Base-by-base conservation (phyloP, 139 green algal species). In the Closterium sp. region DNA sequence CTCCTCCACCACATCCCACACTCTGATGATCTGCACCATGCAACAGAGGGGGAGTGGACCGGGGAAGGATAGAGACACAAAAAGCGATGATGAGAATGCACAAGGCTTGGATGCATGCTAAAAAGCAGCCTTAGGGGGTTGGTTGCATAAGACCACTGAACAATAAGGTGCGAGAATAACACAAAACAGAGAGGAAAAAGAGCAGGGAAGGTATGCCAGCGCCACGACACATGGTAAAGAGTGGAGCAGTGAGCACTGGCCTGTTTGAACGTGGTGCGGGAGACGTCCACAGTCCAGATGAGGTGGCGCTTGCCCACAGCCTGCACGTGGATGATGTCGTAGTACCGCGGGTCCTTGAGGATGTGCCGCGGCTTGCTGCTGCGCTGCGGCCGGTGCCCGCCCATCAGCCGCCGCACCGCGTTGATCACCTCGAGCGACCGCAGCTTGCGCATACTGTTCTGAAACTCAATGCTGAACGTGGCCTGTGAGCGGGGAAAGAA, bases 1-100 rank as follows among this genome's bases (percentile, higher is more conserved):
- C 84, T 90, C 34, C 81, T 91, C 81, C 34, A 91, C 88, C 34
- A 91, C 28, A 21, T 91, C 81, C 88, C 88, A 91, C n/a, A 91
- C 30, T 5, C 89, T 91, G 84, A 91, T 89, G n/a, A 91, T 33
- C 84, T 91, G 88, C 35, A 8, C 36, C 36, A 12, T 21, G 55
- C 16, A 76, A 28, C 2, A 76, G 16, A 28, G 55, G 55, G 55
- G 43, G n/a, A n/a, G n/a, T n/a, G n/a, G n/a, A n/a, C n/a, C n/a
- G n/a, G n/a, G n/a, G n/a, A n/a, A n/a, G n/a, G n/a, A n/a, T n/a
- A n/a, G n/a, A n/a, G n/a, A n/a, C n/a, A n/a, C n/a, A n/a, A n/a
- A n/a, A 66, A 66, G 9, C 43, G 43, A 21, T 76, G 23, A n/a
- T n/a, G n/a, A n/a, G n/a, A n/a, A n/a, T n/a, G n/a, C n/a, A n/a